Base-by-base conservation (phyloP, 495 filamentous ascomycete species). In the Tetracladium setigerum region DNA sequence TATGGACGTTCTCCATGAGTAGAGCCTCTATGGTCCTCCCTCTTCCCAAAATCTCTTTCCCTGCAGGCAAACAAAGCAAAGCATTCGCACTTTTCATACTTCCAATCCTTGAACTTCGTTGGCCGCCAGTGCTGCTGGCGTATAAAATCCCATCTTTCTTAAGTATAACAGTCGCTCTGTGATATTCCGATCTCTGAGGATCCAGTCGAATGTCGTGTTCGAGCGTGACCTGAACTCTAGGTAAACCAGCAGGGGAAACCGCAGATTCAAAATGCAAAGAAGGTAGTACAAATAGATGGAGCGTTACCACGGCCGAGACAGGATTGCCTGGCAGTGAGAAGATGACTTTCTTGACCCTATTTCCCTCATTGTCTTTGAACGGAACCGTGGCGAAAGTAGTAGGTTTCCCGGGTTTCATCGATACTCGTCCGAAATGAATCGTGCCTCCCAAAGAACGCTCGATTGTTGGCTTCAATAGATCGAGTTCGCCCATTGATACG, bases 331-430 rank as follows among this genome's bases (percentile, higher is more conserved):
- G 94, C 19, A 99, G 71, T 2, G 87, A 86, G 72, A 97, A 97
- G 47, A 97, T 79, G 39, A 85, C 74, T 61, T 85, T 88, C 41
- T 74, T 63, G 12, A 68, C 56, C 49, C 81, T 72, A 46, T 81
- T 66, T 27, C 72, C 72, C 14, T 70, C 70, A 22, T 76, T 74
- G 54, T 77, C 65, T 58, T 83, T 81, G 10, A 71, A 67, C 9
- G 86, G 82, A 4, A 97, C 73, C 1, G 89, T 96, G 4, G 94
- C 92, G 56, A 97, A 99, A 2, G 94, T 97, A 9, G 89, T 95
- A 3, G 92, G 92, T 62, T 96, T 97, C 15, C 92, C 92, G 0
- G 92, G 92, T 68, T 97, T 97, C 92, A 99, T 97, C 22, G 82
- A 77, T 5, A 97, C 94, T 22, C 94, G 82, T 34, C 92, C 92